Evolutionary conservation across 2,329 filamentous ascomycete species (phyloP), one percentile per base, ranked within the genome.

Genomic region (Stagonosporopsis cucurbitacearum): DNA sequence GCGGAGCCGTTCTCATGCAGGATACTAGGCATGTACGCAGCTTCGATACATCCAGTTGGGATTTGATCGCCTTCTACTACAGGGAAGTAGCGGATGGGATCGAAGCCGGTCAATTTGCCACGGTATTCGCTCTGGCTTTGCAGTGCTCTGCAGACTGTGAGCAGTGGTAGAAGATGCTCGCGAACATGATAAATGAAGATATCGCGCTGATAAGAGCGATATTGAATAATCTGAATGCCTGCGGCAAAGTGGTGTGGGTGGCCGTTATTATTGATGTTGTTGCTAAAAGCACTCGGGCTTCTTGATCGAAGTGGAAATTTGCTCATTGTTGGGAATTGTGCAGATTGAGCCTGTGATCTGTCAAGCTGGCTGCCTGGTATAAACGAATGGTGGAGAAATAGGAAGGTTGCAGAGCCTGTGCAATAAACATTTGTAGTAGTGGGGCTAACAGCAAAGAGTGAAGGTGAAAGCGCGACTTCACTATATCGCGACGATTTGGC

Each of bases 101-200:
- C 68, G 2, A 42, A 12, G 30, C 60, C 48, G 8, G 56, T 47
- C 1, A 67, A 45, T 3, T 43, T 48, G 4, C 51, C 43, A 11
- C 62, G 41, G 45, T 61, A 72, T 11, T 55, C 59, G 26, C 43
- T 5, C 13, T 42, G 17, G 32, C n/a, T 1, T 28, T 43, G 33
- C 4, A 68, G 36, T 5, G 40, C 6, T 7, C 11, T 15, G 2
- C 44, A 39, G 20, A 70, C 44, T 1, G 28, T 4, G 1, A 28
- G 0, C 1, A 70, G 15, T 2, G 63, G 17, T 9, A 63, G 17
- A 11, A 50, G 36, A 6, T 46, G 35, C 7, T 59, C 39, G 7
- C 33, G 42, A 26, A 60, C 58, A 47, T 71, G 68, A 45, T 65
- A 71, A n/a, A 71, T 59, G 6, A 12, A 12, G 9, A 70, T 58